Evolutionary conservation across 2,329 filamentous ascomycete genomes (phyloP), one percentile per base, ranked within the genome.

Genomic region (Colletotrichum sp.): DNA sequence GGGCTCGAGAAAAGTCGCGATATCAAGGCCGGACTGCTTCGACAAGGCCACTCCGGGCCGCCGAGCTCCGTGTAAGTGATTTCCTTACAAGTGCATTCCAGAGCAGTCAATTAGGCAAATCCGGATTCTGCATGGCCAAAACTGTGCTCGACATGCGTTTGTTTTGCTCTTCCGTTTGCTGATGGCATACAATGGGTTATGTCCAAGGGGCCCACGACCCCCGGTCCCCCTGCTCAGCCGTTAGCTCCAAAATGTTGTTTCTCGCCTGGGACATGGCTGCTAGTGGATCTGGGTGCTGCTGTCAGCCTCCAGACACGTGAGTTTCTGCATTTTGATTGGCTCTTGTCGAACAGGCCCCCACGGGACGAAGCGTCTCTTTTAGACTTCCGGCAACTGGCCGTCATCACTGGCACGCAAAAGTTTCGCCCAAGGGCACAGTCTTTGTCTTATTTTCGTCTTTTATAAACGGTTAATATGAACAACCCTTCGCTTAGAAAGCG

Each of bases 221-320:
- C 74, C 74, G 71, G 74, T 48, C 74, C 74, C 73, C 74, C 71
- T 74, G 65, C 74, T 76, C 71, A 52, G 70, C 62, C 71, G 71
- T 76, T 76, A 76, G 74, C 74, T 74, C 74, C 73, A 75, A 74
- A 74, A 67, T 66, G 67, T 55, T 67, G 73, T 73, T 74, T 71
- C 73, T 68, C 43, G 34, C 63, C 69, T 73, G 36, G 72, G 24
- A 62, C 62, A 52, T 69, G 55, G 62, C 62, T 65, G 26, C 56
- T 24, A 32, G 73, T 69, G 73, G 73, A 75, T 70, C 32, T 62
- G n/a, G 24, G 63, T 64, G 73, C 63, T 75, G 73, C 74, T 74
- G 74, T 76, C 74, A 76, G 74, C 74, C 74, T 76, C 73, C 73
- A 64, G 69, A 43, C 73, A 75, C 73, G 73, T 75, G 73, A 63